Conservation (phyloP, 2,329 filamentous ascomycete genomes). For the Fusarium sororula region DNA sequence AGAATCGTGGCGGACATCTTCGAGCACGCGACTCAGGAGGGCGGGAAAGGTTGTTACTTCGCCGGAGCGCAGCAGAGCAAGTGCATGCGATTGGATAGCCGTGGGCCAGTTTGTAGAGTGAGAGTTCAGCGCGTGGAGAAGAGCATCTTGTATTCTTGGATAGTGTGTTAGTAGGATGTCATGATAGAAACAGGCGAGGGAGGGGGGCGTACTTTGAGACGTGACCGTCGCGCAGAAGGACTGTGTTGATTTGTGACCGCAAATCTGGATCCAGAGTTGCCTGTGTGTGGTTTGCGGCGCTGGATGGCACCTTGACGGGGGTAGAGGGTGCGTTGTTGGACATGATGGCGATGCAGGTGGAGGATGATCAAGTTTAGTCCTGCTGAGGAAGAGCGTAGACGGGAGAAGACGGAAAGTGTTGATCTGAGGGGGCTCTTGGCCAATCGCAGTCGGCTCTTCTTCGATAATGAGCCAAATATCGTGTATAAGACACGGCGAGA, state of each 20-base stretch:
- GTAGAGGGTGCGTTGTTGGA: constrained; percentile 60
- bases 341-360: constrained; percentile 44
- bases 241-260: constrained; percentile 68
- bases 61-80: constrained; percentile 67
- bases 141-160: constrained; percentile 67
- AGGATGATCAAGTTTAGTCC: not conserved
- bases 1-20: constrained; percentile 66
- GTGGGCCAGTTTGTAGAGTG: constrained; percentile 71
- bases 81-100: constrained; percentile 66
- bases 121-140: constrained; percentile 69
- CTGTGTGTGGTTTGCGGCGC: constrained; percentile 67
- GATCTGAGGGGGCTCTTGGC: not conserved
- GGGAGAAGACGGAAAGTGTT: not conserved
- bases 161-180: constrained; percentile 2
- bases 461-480: not conserved
- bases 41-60: constrained; percentile 68
- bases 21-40: constrained; percentile 68
- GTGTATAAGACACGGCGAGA: not conserved
- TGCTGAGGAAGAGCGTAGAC: not conserved
- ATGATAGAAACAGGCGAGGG: not conserved
- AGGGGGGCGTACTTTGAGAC: constrained; percentile 60
- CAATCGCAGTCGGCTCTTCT: not conserved
- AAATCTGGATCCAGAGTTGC: constrained; percentile 70
- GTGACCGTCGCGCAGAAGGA: constrained; percentile 67
- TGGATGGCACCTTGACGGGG: constrained; percentile 68